phyloP scores from a whole-genome alignment of 345 rosid species.

The Euphorbia pulcherrima region DNA sequence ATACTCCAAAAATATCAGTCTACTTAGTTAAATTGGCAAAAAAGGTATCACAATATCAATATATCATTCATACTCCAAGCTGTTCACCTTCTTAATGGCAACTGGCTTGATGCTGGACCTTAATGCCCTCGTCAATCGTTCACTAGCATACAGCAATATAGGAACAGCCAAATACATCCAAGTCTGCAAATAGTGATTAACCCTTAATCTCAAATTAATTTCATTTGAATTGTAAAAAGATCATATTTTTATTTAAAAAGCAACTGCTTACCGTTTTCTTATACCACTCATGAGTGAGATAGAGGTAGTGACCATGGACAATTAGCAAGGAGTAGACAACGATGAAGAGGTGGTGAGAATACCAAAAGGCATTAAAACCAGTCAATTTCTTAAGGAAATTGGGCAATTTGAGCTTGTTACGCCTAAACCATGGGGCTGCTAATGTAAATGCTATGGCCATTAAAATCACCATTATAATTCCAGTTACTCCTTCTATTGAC shows the following conservation, averaged over 20 bases:
- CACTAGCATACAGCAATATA: conserved; percentile 46
- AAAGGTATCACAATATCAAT: no score
- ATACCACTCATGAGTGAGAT: conserved; percentile 52
- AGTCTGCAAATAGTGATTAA: conserved; percentile 36
- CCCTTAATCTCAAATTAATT: background rate
- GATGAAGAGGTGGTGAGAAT: conserved; percentile 72
- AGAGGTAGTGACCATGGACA: conserved; percentile 61
- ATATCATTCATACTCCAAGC: no score
- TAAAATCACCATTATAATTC: conserved; percentile 52
- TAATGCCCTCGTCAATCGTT: conserved; percentile 59
- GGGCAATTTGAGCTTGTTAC: conserved; percentile 52
- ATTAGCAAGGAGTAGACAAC: conserved; percentile 64
- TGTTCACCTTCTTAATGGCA: conserved; percentile 48
- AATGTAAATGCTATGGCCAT: conserved; percentile 79
- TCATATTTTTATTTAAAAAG: background rate
- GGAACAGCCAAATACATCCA: conserved; percentile 83
- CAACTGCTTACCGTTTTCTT: conserved; percentile 56
- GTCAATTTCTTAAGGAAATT: conserved; percentile 60
- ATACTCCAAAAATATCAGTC: background rate
- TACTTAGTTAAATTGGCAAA: no score
- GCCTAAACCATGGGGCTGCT: conserved; percentile 72
- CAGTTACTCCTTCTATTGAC: conserved; percentile 63
- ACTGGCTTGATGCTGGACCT: conserved; percentile 70
- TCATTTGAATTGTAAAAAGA: background rate
- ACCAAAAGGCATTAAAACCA: conserved; percentile 87